phyloP scores from a whole-genome alignment of 352 stramenopile genomes.

The Globisporangium perplexum region DNA sequence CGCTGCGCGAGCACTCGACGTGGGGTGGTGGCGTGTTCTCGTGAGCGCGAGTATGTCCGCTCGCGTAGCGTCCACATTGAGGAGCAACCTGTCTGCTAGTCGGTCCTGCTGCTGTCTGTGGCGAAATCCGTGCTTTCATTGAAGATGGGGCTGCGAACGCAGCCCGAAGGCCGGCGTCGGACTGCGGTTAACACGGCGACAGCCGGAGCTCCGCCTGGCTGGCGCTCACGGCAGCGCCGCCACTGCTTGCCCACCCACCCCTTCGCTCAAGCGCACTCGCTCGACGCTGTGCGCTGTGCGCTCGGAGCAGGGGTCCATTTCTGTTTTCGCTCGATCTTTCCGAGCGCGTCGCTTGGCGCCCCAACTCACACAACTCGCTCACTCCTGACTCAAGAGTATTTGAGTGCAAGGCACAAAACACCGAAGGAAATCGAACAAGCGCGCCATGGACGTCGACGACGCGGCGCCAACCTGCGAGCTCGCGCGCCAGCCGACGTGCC shows the following conservation, averaged over 20 bases:
- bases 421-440: slow-evolving; percentile 2
- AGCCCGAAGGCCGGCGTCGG: too few species aligned
- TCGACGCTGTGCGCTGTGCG: too few species aligned
- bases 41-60: not conserved
- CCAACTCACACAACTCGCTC: not conserved
- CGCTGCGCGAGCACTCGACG: not conserved
- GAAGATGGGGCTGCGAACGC: not conserved
- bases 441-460: slow-evolving; percentile 12
- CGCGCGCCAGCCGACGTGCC: slow-evolving; percentile 23
- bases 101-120: not conserved
- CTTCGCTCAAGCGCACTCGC: not conserved
- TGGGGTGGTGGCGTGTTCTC: too few species aligned
- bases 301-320: not conserved
- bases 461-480: slow-evolving; percentile 31
- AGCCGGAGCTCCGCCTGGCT: too few species aligned
- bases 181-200: not conserved
- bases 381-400: too few species aligned
- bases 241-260: too few species aligned
- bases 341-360: not conserved
- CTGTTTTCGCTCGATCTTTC: not conserved
- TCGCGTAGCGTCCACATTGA: not conserved
- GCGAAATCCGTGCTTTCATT: not conserved
- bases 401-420: too few species aligned
- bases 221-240: too few species aligned
- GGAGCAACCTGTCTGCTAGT: not conserved